phyloP scores from a whole-genome alignment of 345 rosid species.

The Dipteronia dyeriana region DNA sequence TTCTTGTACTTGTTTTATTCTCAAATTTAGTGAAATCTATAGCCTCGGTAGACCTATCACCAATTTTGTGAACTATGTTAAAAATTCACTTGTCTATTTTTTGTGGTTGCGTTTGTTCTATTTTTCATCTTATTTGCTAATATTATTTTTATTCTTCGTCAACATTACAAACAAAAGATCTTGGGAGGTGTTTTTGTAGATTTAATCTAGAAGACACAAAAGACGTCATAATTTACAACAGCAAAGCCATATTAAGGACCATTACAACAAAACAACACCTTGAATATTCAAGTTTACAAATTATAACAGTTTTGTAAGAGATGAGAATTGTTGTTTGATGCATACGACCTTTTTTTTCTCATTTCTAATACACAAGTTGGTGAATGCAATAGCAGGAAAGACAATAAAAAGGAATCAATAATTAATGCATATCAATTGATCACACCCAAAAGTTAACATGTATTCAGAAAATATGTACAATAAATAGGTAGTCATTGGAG shows the following conservation, averaged over 20 bases:
- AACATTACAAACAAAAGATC: not conserved
- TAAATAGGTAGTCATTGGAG: constrained; percentile 10
- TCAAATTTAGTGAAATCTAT: too few relatives aligned
- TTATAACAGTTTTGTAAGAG: not conserved
- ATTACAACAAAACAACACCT: not conserved
- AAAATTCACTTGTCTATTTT: not conserved
- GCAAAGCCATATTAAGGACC: not conserved
- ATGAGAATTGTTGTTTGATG: not conserved
- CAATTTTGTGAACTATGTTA: not conserved
- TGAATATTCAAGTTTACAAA: not conserved
- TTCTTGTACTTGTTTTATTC: too few relatives aligned
- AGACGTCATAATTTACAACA: not conserved
- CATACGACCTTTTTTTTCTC: not conserved
- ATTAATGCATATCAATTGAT: constrained; percentile 20
- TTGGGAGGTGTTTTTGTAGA: not conserved
- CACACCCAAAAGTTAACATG: not conserved
- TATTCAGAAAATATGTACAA: constrained; percentile 16
- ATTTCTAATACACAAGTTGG: not conserved
- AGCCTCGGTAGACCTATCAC: not conserved
- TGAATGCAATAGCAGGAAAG: not conserved
- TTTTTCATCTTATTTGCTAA: not conserved
- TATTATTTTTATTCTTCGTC: too few relatives aligned
- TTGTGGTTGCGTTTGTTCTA: not conserved
- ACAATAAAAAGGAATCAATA: not conserved
- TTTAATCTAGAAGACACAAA: not conserved